Percentiles rank a stretch among this genome's conserved stretches.
Conservation (phyloP, 2,329 filamentous ascomycete species). For the Grosmannia huntii region DNA sequence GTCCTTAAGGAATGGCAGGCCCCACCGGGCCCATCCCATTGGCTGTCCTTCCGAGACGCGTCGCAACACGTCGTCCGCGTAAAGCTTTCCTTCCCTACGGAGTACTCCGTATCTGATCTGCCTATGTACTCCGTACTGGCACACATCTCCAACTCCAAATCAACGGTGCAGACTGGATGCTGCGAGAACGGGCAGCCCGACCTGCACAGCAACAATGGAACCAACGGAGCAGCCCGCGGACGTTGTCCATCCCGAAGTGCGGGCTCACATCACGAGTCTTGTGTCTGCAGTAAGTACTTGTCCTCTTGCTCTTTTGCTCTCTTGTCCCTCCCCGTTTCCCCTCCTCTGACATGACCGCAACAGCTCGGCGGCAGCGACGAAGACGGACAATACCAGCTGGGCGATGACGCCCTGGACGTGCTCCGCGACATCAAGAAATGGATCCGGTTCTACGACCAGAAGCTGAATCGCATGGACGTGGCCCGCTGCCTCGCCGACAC, state of each 20-base stretch:
- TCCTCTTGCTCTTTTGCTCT: constrained; percentile 3
- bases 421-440: constrained; percentile 90
- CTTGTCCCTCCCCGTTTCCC: constrained; percentile 8
- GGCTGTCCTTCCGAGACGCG: neutral
- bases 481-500: constrained; percentile 84
- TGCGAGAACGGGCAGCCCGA: neutral
- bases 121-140: no score
- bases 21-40: neutral
- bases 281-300: constrained; percentile 68
- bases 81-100: neutral
- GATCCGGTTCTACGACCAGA: constrained; percentile 90
- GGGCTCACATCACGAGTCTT: constrained; percentile 85
- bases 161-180: neutral
- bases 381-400: constrained; percentile 73
- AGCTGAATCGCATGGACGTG: constrained; percentile 86
- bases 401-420: constrained; percentile 85
- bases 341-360: neutral
- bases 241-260: constrained; percentile 80
- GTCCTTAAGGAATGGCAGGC: neutral
- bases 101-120: no score
- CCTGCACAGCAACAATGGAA: constrained; percentile 32
- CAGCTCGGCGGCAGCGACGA: constrained; percentile 79
- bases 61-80: neutral
- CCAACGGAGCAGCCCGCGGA: constrained; percentile 36
- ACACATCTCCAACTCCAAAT: neutral